Evolutionary conservation across 2,329 filamentous ascomycete genomes (phyloP).

Genomic region (Ophiostoma ulmi): DNA sequence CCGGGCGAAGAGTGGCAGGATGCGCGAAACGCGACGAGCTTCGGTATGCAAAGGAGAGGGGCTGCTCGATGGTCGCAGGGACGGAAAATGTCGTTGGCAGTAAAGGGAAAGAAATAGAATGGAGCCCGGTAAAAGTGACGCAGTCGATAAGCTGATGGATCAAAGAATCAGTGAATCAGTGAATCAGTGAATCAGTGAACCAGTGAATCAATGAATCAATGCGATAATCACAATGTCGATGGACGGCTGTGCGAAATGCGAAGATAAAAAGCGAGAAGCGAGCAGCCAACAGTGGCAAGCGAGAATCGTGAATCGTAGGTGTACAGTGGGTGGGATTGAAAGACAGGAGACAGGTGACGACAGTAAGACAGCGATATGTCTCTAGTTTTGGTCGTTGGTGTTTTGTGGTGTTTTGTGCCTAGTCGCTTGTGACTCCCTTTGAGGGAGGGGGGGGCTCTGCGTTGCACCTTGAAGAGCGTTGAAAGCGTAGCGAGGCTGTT

Average conservation of each 20-base stretch:
- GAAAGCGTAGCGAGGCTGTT: conserved; percentile 1
- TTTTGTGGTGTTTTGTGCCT: neutral
- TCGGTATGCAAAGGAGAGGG: conserved; percentile 6
- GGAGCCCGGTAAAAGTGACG: neutral
- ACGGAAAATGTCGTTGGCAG: neutral
- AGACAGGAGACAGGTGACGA: conserved; percentile 15
- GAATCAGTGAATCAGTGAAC: neutral
- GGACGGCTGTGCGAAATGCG: neutral
- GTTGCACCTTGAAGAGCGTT: neutral
- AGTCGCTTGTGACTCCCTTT: neutral
- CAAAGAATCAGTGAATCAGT: neutral
- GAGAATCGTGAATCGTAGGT: neutral
- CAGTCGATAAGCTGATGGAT: neutral
- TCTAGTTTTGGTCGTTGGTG: neutral
- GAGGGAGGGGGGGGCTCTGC: neutral
- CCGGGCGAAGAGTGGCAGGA: neutral
- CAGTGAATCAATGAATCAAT: neutral
- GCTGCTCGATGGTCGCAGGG: neutral
- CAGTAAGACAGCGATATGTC: conserved; percentile 18
- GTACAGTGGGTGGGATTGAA: neutral
- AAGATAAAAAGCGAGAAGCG: neutral
- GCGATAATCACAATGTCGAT: too few species aligned
- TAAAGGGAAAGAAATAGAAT: neutral
- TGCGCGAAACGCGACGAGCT: conserved; percentile 6
- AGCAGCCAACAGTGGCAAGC: neutral